Evolutionary conservation across 2,329 filamentous ascomycete species (phyloP).

Genomic region (Pezicula rhizophila): DNA sequence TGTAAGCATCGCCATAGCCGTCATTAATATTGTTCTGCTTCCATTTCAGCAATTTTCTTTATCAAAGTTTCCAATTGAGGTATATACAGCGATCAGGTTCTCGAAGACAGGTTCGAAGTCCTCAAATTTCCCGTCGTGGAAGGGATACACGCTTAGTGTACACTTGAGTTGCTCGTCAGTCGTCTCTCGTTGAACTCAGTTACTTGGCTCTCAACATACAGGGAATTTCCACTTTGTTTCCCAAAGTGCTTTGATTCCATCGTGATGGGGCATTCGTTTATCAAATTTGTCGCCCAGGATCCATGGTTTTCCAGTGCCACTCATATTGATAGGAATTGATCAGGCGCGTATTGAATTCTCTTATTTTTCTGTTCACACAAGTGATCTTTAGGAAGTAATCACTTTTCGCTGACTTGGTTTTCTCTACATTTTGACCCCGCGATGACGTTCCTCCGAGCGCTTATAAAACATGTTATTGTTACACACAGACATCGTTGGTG

Average conservation of each 20-base stretch:
- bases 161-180: slow-evolving; percentile 31
- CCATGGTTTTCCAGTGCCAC: background rate
- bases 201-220: slow-evolving; percentile 33
- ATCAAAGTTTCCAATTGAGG: background rate
- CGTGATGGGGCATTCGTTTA: slow-evolving; percentile 16
- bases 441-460: too few relatives aligned
- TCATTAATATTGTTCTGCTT: slow-evolving; percentile 52
- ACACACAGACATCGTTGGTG: too few relatives aligned
- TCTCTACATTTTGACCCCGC: too few relatives aligned
- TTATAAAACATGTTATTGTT: too few relatives aligned
- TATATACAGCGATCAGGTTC: slow-evolving; percentile 48
- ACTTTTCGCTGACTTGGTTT: too few relatives aligned
- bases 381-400: too few relatives aligned
- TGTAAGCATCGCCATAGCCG: slow-evolving; percentile 60
- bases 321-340: too few relatives aligned
- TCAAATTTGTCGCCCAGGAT: slow-evolving; percentile 1
- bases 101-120: slow-evolving; percentile 67
- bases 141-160: slow-evolving; percentile 61
- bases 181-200: background rate
- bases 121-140: slow-evolving; percentile 63
- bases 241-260: slow-evolving; percentile 55
- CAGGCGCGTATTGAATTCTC: too few relatives aligned
- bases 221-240: slow-evolving; percentile 71
- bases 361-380: too few relatives aligned
- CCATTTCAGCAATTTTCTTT: slow-evolving; percentile 1